These are phyloP conservation scores for Smallanthus sonchifolius DNA, from an alignment of 129 eudicot genomes.

Conservation along the genomic window DNA sequence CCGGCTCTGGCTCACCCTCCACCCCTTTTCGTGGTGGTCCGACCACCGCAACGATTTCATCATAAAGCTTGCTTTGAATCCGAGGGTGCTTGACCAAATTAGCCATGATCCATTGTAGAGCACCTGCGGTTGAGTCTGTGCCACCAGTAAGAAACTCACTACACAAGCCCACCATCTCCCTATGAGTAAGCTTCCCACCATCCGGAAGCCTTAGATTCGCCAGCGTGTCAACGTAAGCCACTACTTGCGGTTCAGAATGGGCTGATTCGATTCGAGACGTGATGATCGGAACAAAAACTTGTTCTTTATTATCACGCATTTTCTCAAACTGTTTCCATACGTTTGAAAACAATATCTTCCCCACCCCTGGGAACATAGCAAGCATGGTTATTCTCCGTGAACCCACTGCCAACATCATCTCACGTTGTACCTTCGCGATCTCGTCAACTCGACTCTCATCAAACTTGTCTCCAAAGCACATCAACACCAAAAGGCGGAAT, in stretches of 20 bases:
- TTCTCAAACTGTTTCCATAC: constrained; percentile 40
- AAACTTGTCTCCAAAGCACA: constrained; percentile 74
- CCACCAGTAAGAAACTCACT: constrained; percentile 59
- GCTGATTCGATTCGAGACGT: constrained; percentile 27
- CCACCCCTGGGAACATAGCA: constrained; percentile 36
- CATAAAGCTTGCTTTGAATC: constrained; percentile 46
- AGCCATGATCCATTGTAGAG: constrained; percentile 76
- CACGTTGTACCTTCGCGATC: constrained; percentile 31
- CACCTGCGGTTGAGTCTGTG: constrained; percentile 63
- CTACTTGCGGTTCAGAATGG: neutral
- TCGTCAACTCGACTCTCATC: constrained; percentile 38
- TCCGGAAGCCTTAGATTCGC: constrained; percentile 36
- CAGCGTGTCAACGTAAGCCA: constrained; percentile 59
- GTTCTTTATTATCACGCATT: constrained; percentile 21
- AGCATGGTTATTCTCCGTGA: constrained; percentile 29
- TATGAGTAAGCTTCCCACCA: constrained; percentile 24
- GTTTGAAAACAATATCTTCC: constrained; percentile 40
- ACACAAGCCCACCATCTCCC: constrained; percentile 43
- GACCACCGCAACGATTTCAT: constrained; percentile 42
- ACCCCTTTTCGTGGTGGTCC: constrained; percentile 19
- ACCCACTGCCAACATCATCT: constrained; percentile 1
- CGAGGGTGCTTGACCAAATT: constrained; percentile 57
- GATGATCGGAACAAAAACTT: constrained; percentile 39
- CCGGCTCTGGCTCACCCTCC: neutral
- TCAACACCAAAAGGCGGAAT: constrained; percentile 49